Evolutionary conservation across 1,284 basidiomycete genomes (phyloP).

Genomic region (Leccinum subfulvum): DNA sequence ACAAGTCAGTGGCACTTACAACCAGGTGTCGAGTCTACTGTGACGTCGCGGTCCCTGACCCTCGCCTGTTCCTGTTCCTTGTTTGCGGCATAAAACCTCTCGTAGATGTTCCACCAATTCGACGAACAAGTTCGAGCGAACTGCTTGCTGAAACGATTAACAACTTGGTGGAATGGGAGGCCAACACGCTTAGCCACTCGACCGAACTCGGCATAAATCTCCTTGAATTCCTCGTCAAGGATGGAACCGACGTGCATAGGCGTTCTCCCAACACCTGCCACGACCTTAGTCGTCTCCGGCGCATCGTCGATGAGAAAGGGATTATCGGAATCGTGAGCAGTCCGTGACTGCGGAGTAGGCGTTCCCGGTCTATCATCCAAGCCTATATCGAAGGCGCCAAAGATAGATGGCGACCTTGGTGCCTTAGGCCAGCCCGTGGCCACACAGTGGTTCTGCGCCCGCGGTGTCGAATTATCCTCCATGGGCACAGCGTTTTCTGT

Average conservation of each 20-base stretch:
- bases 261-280: neutral
- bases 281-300: neutral
- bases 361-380: neutral
- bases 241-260: neutral
- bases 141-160: neutral
- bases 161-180: neutral
- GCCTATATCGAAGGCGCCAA: no score
- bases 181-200: neutral
- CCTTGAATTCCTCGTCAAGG: neutral
- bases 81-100: neutral
- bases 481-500: no score
- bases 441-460: neutral
- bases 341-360: neutral
- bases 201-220: neutral
- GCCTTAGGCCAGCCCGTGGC: no score
- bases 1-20: neutral
- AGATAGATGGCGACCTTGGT: no score
- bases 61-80: neutral
- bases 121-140: neutral
- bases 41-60: neutral
- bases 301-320: neutral
- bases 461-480: neutral
- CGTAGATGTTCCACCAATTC: neutral
- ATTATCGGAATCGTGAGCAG: neutral
- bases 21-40: neutral